phyloP scores from a whole-genome alignment of 805 yeast species.

The Kluyveromyces lactis region DNA sequence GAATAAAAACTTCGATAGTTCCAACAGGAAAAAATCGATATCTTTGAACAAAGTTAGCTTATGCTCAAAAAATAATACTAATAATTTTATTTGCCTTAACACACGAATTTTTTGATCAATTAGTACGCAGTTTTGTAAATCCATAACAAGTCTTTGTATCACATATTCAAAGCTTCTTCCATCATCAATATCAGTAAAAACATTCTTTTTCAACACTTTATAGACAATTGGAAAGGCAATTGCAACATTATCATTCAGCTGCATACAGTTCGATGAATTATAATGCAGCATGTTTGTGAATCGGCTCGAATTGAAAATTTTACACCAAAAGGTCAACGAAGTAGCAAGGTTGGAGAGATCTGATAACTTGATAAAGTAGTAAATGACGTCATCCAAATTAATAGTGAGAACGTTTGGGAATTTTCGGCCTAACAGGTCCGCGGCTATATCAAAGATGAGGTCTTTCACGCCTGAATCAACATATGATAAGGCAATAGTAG shows the following conservation, averaged over 20 bases:
- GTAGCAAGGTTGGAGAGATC: constrained; percentile 3
- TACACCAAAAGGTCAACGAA: not conserved
- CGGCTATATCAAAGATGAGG: constrained; percentile 8
- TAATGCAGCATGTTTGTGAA: not conserved
- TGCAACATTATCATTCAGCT: not conserved
- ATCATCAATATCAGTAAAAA: not conserved
- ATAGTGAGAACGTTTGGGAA: not conserved
- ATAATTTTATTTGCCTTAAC: not conserved
- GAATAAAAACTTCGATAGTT: not conserved
- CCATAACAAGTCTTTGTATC: not conserved
- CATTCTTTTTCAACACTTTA: not conserved
- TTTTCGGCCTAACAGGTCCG: constrained; percentile 9
- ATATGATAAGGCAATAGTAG: constrained; percentile 15
- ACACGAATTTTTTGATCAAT: not conserved
- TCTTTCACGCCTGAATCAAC: constrained; percentile 9
- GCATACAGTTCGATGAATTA: not conserved
- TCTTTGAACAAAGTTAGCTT: not conserved
- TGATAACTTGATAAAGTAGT: constrained; percentile 7
- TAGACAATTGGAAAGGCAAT: not conserved
- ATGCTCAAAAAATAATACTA: not conserved
- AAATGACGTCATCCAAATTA: constrained; percentile 3
- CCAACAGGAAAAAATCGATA: not conserved
- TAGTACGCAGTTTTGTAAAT: not conserved
- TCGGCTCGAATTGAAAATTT: not conserved
- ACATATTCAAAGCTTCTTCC: not conserved